These are phyloP conservation scores for Xylaria sp. DNA, from an alignment of 2,329 filamentous ascomycete genomes.

Conservation along the genomic window DNA sequence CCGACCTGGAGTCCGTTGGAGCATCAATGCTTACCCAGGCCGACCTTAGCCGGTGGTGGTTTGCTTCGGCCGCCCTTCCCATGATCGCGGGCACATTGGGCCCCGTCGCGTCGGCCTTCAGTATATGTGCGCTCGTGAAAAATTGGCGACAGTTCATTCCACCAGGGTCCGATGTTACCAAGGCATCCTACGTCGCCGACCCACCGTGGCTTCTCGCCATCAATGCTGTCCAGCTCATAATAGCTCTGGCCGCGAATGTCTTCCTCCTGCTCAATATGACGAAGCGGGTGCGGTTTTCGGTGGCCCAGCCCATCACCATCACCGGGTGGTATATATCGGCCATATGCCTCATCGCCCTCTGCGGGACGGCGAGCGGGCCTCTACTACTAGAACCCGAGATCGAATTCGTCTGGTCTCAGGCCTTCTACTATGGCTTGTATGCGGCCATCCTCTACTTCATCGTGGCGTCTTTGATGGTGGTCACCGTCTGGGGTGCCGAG, in stretches of 20 bases:
- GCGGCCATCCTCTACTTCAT: constrained; percentile 79
- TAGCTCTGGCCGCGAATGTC: constrained; percentile 77
- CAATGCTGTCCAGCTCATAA: constrained; percentile 76
- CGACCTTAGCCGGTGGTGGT: constrained; percentile 62
- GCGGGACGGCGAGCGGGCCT: constrained; percentile 65
- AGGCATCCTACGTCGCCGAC: constrained; percentile 61
- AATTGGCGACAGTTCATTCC: constrained; percentile 69
- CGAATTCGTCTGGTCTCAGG: constrained; percentile 72
- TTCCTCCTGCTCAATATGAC: constrained; percentile 90
- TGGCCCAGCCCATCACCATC: constrained; percentile 84
- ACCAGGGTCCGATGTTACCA: constrained; percentile 49
- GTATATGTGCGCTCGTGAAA: constrained; percentile 81
- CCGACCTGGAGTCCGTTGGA: not conserved
- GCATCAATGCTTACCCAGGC: not conserved
- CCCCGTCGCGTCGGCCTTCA: constrained; percentile 85
- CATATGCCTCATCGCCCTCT: constrained; percentile 67
- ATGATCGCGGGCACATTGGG: constrained; percentile 83
- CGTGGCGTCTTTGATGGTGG: constrained; percentile 72
- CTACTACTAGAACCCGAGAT: constrained; percentile 45
- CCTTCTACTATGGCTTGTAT: constrained; percentile 84
- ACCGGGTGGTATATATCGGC: constrained; percentile 73
- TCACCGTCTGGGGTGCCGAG: constrained; percentile 79
- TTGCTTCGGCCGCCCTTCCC: constrained; percentile 68
- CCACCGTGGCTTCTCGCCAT: constrained; percentile 74
- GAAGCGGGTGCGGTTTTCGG: constrained; percentile 73